Base-by-base conservation (phyloP, 2,329 filamentous ascomycete genomes). In the Sporothrix luriei region DNA sequence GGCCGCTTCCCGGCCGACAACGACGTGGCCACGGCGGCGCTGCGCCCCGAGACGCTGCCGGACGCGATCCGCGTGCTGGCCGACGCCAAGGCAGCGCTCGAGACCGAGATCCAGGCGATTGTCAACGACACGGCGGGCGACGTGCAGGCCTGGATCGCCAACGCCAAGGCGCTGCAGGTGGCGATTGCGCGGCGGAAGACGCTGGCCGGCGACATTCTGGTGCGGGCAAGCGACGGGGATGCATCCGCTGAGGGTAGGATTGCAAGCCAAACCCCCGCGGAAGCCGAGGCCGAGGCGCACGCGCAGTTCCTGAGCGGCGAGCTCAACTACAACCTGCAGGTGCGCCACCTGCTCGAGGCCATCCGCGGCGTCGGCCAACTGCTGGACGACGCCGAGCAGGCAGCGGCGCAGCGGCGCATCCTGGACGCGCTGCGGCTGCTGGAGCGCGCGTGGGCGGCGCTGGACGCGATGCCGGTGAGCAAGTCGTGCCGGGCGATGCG, bases 101-200 rank as follows among this genome's bases (percentile, higher is more conserved):
- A 85, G 78, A 82, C 83, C 71, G 89, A 96, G 75, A 90, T 98
- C 70, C 90, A 89, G 73, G 79, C 82, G 26, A 87, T 95, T 72
- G 96, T 94, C 79, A 87, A 88, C 76, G 88, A 93, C 73, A 91
- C 89, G 21, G 91, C 90, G 69, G 87, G 89, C 51, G 91, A 96
- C 75, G 90, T 97, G 66, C 91, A 93, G 76, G 87, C 89, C 66
- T 98, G 94, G 94, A 91, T 96, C 69, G 82, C 84, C 66, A 92
- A 95, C 78, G 93, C 94, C 62, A 92, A 92, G 79, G 88, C 90
- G 67, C 86, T 97, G 9, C 92, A 97, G 78, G 87, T 90, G 72
- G 94, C 97, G 76, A 94, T 97, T 73, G 88, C 92, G 75, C 87
- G 88, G 61, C 94, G 93, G 29, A 90, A 92, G 75, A 85, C 87